Base-by-base conservation (phyloP, 768 basidiomycete species). In the Phylloporus sp. region DNA sequence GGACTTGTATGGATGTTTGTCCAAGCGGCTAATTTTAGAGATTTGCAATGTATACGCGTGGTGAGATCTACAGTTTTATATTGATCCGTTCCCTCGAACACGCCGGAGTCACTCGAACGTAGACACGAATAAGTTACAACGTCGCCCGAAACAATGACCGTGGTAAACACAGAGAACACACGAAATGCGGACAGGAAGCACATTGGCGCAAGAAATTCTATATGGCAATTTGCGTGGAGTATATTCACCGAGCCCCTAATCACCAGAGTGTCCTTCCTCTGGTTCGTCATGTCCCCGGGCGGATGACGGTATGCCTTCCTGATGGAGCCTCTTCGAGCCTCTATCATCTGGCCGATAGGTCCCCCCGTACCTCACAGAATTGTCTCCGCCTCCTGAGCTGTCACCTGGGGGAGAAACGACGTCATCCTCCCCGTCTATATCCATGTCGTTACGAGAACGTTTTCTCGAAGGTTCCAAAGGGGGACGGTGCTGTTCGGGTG, bases 361-460 rank as follows among this genome's bases (percentile, higher is more conserved):
- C 52, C 68, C 67, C 23, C 59, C 64, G 54, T 74, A 79, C 51
- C 60, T 66, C 55, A 64, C 52, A 28, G 61, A 52, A 47, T 61
- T 61, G 49, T 63, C 68, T 47, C 65, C 61, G 45, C 54, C 62
- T 55, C 57, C 64, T 66, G 58, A 63, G 52, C 50, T 61, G 54
- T 58, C 61, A 43, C 59, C 65, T 22, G 55, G 62, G 53, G 59
- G 67, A 20, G 69, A 65, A 49, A 48, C 71, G 56, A 70, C 74
- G 64, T 79, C 78, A 70, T 77, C 73, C 26, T 78, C 78, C 41
- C 70, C 79, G 49, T 83, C 82, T 43, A 79, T 72, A 36, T 86
- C 84, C 81, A 84, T 81, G 48, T 86, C 84, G 45, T 77, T 77
- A 53, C 81, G 74, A 56, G 71, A 74, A 50, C 84, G 76, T 63